Evolutionary conservation across 441 rosid genomes (phyloP).

Genomic region (Capsella rubella): DNA sequence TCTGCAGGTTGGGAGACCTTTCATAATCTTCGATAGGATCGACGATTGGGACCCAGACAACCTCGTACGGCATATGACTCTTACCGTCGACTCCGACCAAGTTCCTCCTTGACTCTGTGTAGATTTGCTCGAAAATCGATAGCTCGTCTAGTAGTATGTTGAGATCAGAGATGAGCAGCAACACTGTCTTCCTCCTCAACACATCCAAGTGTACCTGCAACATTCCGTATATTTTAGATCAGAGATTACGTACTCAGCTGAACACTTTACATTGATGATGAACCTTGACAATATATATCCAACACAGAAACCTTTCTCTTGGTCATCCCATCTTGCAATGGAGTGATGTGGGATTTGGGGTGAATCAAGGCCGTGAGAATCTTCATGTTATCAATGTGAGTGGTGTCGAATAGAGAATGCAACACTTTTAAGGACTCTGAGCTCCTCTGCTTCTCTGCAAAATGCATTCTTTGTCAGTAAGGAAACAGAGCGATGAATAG

Average conservation of each 20-base stretch:
- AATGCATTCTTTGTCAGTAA: constrained; percentile 17
- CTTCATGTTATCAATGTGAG: constrained; percentile 75
- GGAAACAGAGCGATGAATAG: constrained; percentile 7
- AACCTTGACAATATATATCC: background rate
- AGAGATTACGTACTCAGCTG: background rate
- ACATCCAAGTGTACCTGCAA: constrained; percentile 70
- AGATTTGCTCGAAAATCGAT: constrained; percentile 65
- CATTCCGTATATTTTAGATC: background rate
- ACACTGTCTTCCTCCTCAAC: constrained; percentile 68
- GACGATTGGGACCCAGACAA: constrained; percentile 79
- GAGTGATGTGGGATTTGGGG: constrained; percentile 61
- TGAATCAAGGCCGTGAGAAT: constrained; percentile 67
- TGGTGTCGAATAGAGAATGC: constrained; percentile 50
- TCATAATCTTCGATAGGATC: constrained; percentile 55
- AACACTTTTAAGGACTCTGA: constrained; percentile 60
- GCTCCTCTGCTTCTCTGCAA: constrained; percentile 64
- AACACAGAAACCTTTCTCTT: constrained; percentile 56
- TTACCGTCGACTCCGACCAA: constrained; percentile 51
- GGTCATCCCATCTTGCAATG: constrained; percentile 67
- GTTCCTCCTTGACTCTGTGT: constrained; percentile 58
- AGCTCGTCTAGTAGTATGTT: constrained; percentile 70
- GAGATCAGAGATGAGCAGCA: constrained; percentile 74
- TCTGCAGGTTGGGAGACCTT: constrained; percentile 44
- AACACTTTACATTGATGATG: background rate
- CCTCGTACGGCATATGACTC: constrained; percentile 61